Conservation (phyloP, 2,329 filamentous ascomycete species). For the Bipolaris cookei region DNA sequence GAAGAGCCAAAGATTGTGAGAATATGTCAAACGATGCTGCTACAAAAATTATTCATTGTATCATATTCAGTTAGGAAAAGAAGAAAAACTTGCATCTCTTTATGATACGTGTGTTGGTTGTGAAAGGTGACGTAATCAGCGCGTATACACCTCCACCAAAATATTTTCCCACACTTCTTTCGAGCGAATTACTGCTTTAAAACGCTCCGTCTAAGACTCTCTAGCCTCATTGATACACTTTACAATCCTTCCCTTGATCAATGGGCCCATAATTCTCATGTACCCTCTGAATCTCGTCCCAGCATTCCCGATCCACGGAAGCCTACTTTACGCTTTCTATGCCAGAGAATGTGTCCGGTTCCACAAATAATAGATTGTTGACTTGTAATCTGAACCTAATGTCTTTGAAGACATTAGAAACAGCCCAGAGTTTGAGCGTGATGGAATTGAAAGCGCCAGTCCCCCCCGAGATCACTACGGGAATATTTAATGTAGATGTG, state of each 20-base stretch:
- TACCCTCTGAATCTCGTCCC: slow-evolving; percentile 1
- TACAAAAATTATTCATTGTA: too few relatives aligned
- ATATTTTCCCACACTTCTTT: not conserved
- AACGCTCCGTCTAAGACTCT: not conserved
- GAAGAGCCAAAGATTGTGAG: too few relatives aligned
- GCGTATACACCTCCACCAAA: not conserved
- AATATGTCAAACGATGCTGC: too few relatives aligned
- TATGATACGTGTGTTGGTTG: not conserved
- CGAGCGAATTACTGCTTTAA: not conserved
- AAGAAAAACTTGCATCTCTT: not conserved
- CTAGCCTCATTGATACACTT: not conserved
- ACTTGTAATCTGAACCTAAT: not conserved
- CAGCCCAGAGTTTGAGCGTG: slow-evolving; percentile 1
- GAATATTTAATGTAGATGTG: slow-evolving; percentile 2
- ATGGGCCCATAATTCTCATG: not conserved
- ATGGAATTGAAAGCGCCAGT: not conserved
- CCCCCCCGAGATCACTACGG: not conserved
- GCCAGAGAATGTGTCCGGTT: not conserved
- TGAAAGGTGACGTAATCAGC: not conserved
- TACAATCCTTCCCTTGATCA: not conserved
- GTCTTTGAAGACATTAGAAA: not conserved
- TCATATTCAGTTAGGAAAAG: too few relatives aligned
- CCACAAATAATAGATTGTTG: not conserved
- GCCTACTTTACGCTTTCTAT: slow-evolving; percentile 2
- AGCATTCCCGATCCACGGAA: not conserved